Base-by-base conservation (phyloP, 305 asterid genomes). In the Rubia occidens region DNA sequence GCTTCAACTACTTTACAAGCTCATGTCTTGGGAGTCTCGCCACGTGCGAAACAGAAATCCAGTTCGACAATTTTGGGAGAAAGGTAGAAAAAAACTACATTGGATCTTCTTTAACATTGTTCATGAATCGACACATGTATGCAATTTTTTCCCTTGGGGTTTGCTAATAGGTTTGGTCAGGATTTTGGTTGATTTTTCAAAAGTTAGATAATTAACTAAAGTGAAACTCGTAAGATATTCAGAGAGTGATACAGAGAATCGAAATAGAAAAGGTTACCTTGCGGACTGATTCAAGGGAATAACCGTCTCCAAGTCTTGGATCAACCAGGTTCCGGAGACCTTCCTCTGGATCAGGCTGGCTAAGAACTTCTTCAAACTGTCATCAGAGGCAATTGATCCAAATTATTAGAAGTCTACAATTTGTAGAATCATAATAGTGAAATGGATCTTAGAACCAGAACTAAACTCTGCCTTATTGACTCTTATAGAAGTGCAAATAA, bases 361-460 rank as follows among this genome's bases (percentile, higher is more conserved):
- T 80, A 37, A 93, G 91, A 74, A 71, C 96, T 73, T 90, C 97
- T 75, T 93, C 98, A 72, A 93, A 90, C 98, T 93, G 77, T 44
- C 56, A 59, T 2, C 49, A 67, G 53, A 68, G 66, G 54, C 35
- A 40, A 45, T 63, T 24, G 5, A 66, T 24, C 56, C 37, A 32
- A 17, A 15, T 69, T 42, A 66, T 39, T 20, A 29, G 13, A 11
- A 67, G 6, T 67, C 60, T 66, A 45, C 0, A 20, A 66, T 14
- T 17, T 7, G 14, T 15, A 26, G 58, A n/a, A n/a, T 47, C 54
- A 47, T 40, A 49, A 24, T 49, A 15, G 21, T 49, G 18, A 60
- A 18, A 17, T 2, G 11, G 21, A 53, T 32, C n/a, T 0, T 54
- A 17, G 58, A 53, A 17, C 47, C 2, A 43, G 11, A 11, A 67